These are phyloP conservation scores for Phaeosphaeriaceae sp. DNA, from an alignment of 2,329 filamentous ascomycete species.

Conservation along the genomic window DNA sequence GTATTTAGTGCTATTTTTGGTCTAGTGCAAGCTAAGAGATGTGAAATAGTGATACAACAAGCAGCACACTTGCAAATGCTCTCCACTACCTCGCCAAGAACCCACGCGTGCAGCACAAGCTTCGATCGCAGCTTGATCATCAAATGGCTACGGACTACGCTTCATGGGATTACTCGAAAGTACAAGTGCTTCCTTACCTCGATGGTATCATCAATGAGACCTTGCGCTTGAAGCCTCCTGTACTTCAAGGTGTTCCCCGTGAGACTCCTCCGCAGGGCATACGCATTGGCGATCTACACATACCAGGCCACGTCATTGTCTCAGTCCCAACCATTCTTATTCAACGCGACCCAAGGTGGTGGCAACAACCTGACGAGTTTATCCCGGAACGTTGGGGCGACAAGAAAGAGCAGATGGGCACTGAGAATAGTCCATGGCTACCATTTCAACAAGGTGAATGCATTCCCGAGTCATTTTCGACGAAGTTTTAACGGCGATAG, in stretches of 20 bases:
- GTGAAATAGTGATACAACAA: slow-evolving; percentile 45
- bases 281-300: slow-evolving; percentile 23
- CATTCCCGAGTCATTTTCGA: no score
- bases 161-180: slow-evolving; percentile 39
- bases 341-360: slow-evolving; percentile 20
- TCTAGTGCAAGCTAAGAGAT: background rate
- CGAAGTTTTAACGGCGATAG: slow-evolving; percentile 22
- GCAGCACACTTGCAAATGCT: slow-evolving; percentile 33
- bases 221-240: slow-evolving; percentile 49
- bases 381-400: slow-evolving; percentile 25
- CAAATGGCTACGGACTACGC: slow-evolving; percentile 27
- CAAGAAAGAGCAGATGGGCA: slow-evolving; percentile 18
- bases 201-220: slow-evolving; percentile 46
- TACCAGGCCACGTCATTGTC: slow-evolving; percentile 18
- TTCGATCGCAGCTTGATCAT: slow-evolving; percentile 40
- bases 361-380: slow-evolving; percentile 15
- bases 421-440: slow-evolving; percentile 18
- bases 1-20: slow-evolving; percentile 9
- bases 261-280: slow-evolving; percentile 48
- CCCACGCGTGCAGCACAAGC: slow-evolving; percentile 33
- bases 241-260: slow-evolving; percentile 45
- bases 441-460: slow-evolving; percentile 24
- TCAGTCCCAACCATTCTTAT: slow-evolving; percentile 14
- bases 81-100: slow-evolving; percentile 45
- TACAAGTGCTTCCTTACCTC: slow-evolving; percentile 34